Evolutionary conservation across 2,329 filamentous ascomycete species (phyloP).

Genomic region (Cryphonectria japonica): DNA sequence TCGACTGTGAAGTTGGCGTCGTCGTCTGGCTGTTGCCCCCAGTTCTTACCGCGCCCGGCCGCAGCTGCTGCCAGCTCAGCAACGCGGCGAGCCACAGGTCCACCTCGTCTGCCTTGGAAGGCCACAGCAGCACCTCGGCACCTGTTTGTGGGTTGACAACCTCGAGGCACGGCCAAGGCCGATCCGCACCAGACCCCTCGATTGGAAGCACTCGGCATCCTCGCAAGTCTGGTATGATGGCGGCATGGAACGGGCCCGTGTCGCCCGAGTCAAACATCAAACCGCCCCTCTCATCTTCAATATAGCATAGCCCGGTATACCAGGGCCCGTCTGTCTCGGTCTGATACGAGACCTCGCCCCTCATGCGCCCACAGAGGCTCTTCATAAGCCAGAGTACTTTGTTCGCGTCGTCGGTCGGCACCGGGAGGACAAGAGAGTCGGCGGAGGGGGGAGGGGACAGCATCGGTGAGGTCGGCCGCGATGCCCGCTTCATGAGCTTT

Average conservation of each 20-base stretch:
- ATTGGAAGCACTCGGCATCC: conserved; percentile 70
- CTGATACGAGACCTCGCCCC: conserved; percentile 75
- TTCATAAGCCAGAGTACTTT: conserved; percentile 78
- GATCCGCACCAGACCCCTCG: conserved; percentile 51
- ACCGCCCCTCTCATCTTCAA: conserved; percentile 75
- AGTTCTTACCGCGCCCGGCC: conserved; percentile 58
- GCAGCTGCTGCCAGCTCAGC: conserved; percentile 79
- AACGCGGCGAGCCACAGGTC: conserved; percentile 82
- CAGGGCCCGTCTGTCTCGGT: conserved; percentile 64
- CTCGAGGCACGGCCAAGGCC: conserved; percentile 57
- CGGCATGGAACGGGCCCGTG: conserved; percentile 65
- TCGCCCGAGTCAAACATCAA: conserved; percentile 76
- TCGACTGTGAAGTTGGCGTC: conserved; percentile 31
- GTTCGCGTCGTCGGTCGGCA: conserved; percentile 69
- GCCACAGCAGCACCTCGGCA: conserved; percentile 67
- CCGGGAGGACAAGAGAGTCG: conserved; percentile 62
- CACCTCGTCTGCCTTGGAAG: conserved; percentile 66
- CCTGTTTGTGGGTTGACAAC: conserved; percentile 57
- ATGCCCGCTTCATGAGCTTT: conserved; percentile 59
- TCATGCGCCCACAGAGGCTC: conserved; percentile 77
- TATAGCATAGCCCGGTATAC: conserved; percentile 74
- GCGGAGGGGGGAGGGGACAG: conserved; percentile 59
- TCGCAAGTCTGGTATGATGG: conserved; percentile 73
- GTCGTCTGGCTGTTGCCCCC: conserved; percentile 24
- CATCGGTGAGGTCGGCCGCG: conserved; percentile 62